These are phyloP conservation scores for Mikania micrantha DNA, from an alignment of 129 eudicot genomes.

Conservation along the genomic window DNA sequence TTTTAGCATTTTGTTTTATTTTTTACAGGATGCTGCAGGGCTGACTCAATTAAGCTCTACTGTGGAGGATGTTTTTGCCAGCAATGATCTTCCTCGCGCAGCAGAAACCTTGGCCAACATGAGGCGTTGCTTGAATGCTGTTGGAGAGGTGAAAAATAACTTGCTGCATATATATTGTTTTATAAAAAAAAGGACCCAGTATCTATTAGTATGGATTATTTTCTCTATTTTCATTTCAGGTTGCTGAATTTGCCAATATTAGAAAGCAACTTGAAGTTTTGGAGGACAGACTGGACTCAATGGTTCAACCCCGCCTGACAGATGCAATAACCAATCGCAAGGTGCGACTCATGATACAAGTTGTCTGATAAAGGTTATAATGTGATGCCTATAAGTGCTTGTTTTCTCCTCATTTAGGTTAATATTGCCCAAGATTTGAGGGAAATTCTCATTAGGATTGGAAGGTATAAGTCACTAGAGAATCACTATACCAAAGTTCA, in stretches of 20 bases:
- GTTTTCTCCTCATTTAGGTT: constrained; percentile 35
- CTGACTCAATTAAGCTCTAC: constrained; percentile 95
- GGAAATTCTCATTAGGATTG: constrained; percentile 84
- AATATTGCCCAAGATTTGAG: constrained; percentile 89
- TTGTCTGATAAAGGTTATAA: constrained; percentile 4
- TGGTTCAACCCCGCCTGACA: constrained; percentile 94
- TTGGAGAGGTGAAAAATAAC: constrained; percentile 67
- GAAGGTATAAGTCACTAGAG: constrained; percentile 90
- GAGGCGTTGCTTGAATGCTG: constrained; percentile 98
- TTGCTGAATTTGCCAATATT: constrained; percentile 97
- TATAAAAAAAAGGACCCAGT: neutral
- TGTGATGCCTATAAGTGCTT: neutral
- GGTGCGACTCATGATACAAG: constrained; percentile 31
- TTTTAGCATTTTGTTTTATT: constrained; percentile 1
- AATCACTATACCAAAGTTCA: constrained; percentile 79
- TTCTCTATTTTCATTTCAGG: constrained; percentile 43
- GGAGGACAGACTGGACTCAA: constrained; percentile 96
- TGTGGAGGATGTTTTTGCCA: constrained; percentile 97
- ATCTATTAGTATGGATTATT: neutral
- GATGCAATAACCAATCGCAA: constrained; percentile 86
- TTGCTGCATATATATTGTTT: neutral
- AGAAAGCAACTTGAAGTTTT: constrained; percentile 99
- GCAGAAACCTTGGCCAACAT: constrained; percentile 98
- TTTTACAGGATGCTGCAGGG: constrained; percentile 95
- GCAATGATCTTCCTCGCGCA: constrained; percentile 98